These are phyloP conservation scores for Vanrija humicola DNA, from an alignment of 1,284 basidiomycete species.

Conservation along the genomic window DNA sequence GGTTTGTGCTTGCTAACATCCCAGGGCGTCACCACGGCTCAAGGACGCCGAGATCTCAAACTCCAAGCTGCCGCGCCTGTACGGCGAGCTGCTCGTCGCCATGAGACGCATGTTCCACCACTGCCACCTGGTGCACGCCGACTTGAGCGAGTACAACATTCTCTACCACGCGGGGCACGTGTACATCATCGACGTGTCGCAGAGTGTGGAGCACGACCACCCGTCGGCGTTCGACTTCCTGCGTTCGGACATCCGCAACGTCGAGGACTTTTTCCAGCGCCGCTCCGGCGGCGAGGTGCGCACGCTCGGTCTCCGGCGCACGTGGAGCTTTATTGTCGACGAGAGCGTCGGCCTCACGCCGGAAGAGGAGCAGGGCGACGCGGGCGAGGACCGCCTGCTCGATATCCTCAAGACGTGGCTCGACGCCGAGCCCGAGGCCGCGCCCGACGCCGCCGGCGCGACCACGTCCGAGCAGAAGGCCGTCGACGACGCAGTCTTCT, in stretches of 20 bases:
- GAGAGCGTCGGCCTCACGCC: conserved; percentile 46
- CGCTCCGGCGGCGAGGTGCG: conserved; percentile 59
- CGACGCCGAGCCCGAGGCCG: conserved; percentile 33
- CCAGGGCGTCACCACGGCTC: conserved; percentile 80
- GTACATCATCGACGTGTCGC: conserved; percentile 96
- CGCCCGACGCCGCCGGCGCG: background rate
- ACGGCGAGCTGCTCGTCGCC: conserved; percentile 73
- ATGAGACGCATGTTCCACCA: conserved; percentile 81
- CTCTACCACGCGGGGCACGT: conserved; percentile 66
- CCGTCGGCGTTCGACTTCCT: conserved; percentile 94
- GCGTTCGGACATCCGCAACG: conserved; percentile 83
- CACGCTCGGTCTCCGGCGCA: conserved; percentile 73
- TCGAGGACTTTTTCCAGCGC: conserved; percentile 85
- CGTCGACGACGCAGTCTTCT: conserved; percentile 81
- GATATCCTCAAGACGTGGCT: conserved; percentile 57
- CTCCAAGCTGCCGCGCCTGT: conserved; percentile 57
- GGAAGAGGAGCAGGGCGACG: conserved; percentile 34
- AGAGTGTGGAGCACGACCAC: conserved; percentile 98
- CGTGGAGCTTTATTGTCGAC: conserved; percentile 83
- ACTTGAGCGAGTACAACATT: conserved; percentile 98
- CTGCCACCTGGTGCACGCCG: conserved; percentile 94
- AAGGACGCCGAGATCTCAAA: conserved; percentile 70
- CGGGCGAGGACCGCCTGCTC: conserved; percentile 40
- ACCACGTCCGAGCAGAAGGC: conserved; percentile 17
- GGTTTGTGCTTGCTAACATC: conserved; percentile 3